These are phyloP conservation scores for Myxozyma sirexii DNA, from an alignment of 805 yeast genomes.

Conservation along the genomic window DNA sequence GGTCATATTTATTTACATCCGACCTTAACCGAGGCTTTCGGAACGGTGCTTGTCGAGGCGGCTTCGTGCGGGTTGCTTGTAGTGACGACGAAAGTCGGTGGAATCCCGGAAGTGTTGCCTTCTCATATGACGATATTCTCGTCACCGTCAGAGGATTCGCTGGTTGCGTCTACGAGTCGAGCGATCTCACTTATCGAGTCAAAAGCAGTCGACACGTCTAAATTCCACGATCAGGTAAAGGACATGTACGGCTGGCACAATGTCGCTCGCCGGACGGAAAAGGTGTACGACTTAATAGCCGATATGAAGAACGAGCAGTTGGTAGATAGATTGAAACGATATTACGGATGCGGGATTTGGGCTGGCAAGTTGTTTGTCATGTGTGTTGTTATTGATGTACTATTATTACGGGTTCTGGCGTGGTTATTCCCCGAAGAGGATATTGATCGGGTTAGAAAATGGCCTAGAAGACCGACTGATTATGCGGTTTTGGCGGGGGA, in stretches of 20 bases:
- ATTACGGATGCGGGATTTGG: constrained; percentile 67
- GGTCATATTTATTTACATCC: constrained; percentile 96
- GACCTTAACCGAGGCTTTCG: constrained; percentile 94
- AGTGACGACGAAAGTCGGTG: constrained; percentile 95
- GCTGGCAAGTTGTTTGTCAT: constrained; percentile 83
- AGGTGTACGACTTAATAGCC: constrained; percentile 62
- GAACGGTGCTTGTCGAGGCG: constrained; percentile 95
- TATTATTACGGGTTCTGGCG: constrained; percentile 65
- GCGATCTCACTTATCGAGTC: constrained; percentile 67
- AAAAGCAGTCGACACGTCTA: constrained; percentile 65
- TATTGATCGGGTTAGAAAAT: constrained; percentile 72
- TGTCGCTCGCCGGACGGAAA: constrained; percentile 82
- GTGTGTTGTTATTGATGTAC: constrained; percentile 78
- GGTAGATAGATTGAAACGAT: constrained; percentile 60
- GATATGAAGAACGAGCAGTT: constrained; percentile 52
- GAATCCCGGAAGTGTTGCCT: constrained; percentile 95
- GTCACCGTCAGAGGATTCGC: constrained; percentile 79
- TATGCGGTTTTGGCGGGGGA: constrained; percentile 24
- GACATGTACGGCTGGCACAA: constrained; percentile 90
- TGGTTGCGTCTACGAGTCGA: constrained; percentile 68
- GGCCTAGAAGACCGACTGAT: constrained; percentile 33
- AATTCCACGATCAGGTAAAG: constrained; percentile 75
- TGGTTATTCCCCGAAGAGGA: constrained; percentile 65
- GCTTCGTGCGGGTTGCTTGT: constrained; percentile 93
- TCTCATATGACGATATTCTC: constrained; percentile 91